A percentile compares a stretch with the other conserved stretches of the same genome.
phyloP scores from a whole-genome alignment of 225 moss, liverwort and hornwort species.

The Marchantia polymorpha region DNA sequence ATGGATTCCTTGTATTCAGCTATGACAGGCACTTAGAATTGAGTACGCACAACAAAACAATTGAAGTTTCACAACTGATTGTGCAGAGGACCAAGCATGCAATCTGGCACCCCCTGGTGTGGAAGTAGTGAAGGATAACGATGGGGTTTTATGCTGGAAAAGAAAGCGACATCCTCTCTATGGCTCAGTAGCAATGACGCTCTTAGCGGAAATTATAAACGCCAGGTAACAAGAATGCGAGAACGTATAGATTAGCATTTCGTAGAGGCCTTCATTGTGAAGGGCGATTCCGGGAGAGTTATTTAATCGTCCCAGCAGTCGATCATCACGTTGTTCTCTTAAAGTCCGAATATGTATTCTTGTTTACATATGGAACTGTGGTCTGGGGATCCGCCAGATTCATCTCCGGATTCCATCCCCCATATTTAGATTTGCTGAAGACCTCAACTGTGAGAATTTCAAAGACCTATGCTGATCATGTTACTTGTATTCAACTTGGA shows the following conservation, averaged over 20 bases:
- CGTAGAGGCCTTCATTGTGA: neutral
- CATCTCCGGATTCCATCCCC: neutral
- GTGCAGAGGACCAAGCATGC: constrained; percentile 83
- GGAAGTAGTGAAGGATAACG: constrained; percentile 70
- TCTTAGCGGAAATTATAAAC: constrained; percentile 96
- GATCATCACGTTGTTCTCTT: neutral
- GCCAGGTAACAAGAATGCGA: constrained; percentile 52
- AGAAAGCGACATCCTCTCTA: constrained; percentile 89
- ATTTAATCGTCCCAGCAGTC: neutral
- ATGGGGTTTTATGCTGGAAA: constrained; percentile 82
- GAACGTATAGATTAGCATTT: neutral
- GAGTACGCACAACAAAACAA: neutral
- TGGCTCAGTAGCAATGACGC: constrained; percentile 92
- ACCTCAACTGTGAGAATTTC: neutral
- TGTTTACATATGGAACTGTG: neutral
- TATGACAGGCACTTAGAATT: too few relatives aligned
- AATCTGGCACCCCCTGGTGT: constrained; percentile 91
- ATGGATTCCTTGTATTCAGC: too few relatives aligned
- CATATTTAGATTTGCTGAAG: neutral
- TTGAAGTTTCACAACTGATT: neutral
- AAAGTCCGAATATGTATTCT: too few relatives aligned
- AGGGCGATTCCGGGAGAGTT: neutral
- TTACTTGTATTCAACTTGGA: neutral
- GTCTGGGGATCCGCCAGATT: neutral
- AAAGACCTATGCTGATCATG: neutral